A percentile compares a stretch with the other conserved stretches of the same genome.
Conservation (phyloP, 768 basidiomycete genomes). For the Mycena vitilis region DNA sequence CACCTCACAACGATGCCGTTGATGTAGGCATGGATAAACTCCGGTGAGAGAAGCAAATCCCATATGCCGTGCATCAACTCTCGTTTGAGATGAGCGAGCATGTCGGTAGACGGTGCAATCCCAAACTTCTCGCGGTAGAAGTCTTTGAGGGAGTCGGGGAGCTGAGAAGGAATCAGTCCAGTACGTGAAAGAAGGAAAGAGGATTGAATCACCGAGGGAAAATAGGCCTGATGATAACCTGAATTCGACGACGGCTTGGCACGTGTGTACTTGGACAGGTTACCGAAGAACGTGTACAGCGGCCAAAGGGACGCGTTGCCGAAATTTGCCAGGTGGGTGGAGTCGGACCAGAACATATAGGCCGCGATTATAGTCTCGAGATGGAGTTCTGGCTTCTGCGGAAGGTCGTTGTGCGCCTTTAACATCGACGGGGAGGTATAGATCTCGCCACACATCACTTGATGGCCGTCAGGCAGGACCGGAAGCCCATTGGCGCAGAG, state of each 20-base stretch:
- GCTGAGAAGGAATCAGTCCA: no score
- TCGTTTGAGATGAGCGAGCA: conserved; percentile 41
- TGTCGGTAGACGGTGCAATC: conserved; percentile 15
- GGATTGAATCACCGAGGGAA: conserved; percentile 40
- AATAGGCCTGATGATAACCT: conserved; percentile 48
- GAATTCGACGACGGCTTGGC: conserved; percentile 36
- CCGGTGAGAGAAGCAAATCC: conserved; percentile 38
- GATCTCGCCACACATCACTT: conserved; percentile 7
- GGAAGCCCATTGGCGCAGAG: conserved; percentile 7
- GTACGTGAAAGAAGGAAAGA: not conserved
- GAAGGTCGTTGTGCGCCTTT: not conserved
- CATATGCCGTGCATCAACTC: conserved; percentile 44
- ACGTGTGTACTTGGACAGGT: conserved; percentile 47
- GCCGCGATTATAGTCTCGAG: conserved; percentile 36
- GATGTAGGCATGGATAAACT: conserved; percentile 41
- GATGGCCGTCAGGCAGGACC: conserved; percentile 3
- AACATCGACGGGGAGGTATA: no score
- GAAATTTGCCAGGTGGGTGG: conserved; percentile 41
- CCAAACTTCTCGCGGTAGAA: conserved; percentile 25
- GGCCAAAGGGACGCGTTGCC: conserved; percentile 46
- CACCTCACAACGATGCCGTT: conserved; percentile 42
- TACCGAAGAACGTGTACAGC: conserved; percentile 47
- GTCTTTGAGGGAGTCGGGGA: no score
- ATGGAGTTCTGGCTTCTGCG: not conserved
- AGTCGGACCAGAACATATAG: conserved; percentile 44